A percentile compares a stretch with the other conserved stretches of the same genome.
These are phyloP conservation scores for Pontederia crassipes DNA, from an alignment of 176 grass and related monocot genomes.

Conservation along the genomic window DNA sequence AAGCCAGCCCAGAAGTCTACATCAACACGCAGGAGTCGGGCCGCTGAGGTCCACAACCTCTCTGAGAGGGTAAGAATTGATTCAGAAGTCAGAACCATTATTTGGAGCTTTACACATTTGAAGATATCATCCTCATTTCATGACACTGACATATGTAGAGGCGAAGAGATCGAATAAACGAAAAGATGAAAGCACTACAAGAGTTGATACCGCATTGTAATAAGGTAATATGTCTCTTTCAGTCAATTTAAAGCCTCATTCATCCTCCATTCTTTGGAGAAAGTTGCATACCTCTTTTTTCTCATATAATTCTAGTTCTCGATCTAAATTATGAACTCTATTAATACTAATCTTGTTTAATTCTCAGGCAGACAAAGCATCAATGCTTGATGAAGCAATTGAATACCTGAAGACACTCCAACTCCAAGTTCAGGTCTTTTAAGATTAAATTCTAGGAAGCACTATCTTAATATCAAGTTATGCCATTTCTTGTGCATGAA, in stretches of 20 bases:
- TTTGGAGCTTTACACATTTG: background rate
- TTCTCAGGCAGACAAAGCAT: conserved; percentile 75
- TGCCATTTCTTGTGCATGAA: background rate
- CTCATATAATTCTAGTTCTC: background rate
- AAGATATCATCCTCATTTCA: conserved; percentile 4
- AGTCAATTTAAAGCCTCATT: background rate
- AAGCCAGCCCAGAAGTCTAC: conserved; percentile 20
- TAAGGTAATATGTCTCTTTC: conserved; percentile 31
- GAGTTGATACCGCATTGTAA: conserved; percentile 87
- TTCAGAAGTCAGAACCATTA: background rate
- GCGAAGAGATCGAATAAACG: conserved; percentile 89
- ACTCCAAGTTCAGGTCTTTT: conserved; percentile 82
- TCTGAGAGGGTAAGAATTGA: conserved; percentile 62
- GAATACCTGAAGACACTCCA: conserved; percentile 93
- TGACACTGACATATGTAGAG: conserved; percentile 24
- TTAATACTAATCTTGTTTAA: background rate
- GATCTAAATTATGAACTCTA: background rate
- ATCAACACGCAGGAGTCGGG: conserved; percentile 56
- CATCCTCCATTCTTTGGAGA: background rate
- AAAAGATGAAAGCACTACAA: conserved; percentile 85
- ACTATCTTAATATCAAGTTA: background rate
- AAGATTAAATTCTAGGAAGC: background rate
- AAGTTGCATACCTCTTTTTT: background rate
- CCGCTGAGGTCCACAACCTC: conserved; percentile 80
- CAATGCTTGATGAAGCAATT: conserved; percentile 77